Base-by-base conservation (phyloP, 2,329 filamentous ascomycete genomes). In the Chaetomiaceae sp. region DNA sequence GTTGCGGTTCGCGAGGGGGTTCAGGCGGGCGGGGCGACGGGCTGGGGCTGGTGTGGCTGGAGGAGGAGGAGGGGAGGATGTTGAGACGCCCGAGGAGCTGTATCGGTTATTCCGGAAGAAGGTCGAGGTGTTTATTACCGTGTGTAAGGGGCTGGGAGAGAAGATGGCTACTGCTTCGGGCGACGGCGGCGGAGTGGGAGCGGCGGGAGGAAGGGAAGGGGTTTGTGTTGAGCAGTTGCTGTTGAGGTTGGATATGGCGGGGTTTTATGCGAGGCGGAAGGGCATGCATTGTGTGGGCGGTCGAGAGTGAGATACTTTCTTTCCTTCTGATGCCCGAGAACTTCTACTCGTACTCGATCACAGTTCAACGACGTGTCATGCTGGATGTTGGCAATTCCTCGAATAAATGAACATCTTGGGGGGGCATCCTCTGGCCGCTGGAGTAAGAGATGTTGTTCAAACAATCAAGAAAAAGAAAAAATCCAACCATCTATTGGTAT, bases 71-170 rank as follows among this genome's bases (percentile, higher is more conserved):
- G 36, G 11, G 13, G 54, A 25, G 55, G 61, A 20, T 59, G 59
- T 33, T 56, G 55, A 61, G 38, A 63, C 69, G 29, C 58, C 68
- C 0, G 59, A 63, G 40, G 68, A 75, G 16, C 65, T 92, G 13
- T 89, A 92, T 65, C 66, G 69, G 3, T 73, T 73, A 29, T 89
- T 95, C 62, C 79, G 77, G 64, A 87, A 84, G 66, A 89, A 90
- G 62, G 77, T 89, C 0, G 78, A 81, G 23, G 79, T 88, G 0
- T 94, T 95, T 62, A 76, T 94, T 53, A 85, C 75, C 43, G 88
- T 87, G 1, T 94, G 82, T 66, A 79, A 76, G 54, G 84, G 78
- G 1, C 74, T 87, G 64, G 83, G 76, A 37, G 88, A 84, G 65
- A 89, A 81, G 77, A 80, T 73, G 44, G 76, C 70, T 20, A 74